Evolutionary conservation across 805 yeast species (phyloP), one percentile per base, ranked within the genome.

Genomic region (Barnettozyma californica): DNA sequence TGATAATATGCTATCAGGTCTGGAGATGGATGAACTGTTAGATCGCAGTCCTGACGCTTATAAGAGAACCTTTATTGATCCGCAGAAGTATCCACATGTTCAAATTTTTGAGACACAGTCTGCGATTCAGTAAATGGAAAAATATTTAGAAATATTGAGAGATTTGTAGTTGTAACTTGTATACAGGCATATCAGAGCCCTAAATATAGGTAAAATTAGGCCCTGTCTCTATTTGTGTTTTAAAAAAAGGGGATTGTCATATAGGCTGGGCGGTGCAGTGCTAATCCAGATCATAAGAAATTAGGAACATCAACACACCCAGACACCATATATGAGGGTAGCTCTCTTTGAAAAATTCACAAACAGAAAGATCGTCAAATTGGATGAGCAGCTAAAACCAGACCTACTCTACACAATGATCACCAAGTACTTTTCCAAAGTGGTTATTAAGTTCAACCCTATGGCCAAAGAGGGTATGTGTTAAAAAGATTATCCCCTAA

Each of bases 371-470:
- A 35, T 16, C 21, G 21, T 18, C 38, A 35, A 35, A 4, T 16
- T 3, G 4, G 19, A 35, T 21, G 4, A 35, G 38, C 9, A 16
- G 19, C 9, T 13, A 33, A 38, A 38, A n/a, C 14, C 18, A 38
- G 14, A 21, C 9, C 16, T 20, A 18, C 5, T 10, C 21, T 9
- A 19, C 46, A 14, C 6, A 27, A 91, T 91, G 98, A 86, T 91
- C 61, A 92, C 97, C 36, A 89, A 88, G 68, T 91, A 85, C 69
- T 88, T 92, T 70, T 74, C 90, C 33, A 80, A 81, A 54, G 88
- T 89, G 9, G 72, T 73, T 40, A 87, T 92, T 39, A 81, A 75
- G 61, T 88, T 91, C 74, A 81, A 87, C 65, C 96, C 97, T 1
- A 75, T 85, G 54, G 78, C 81, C 1, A 67, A 74, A 26, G 86